Percentiles rank a stretch among this genome's conserved stretches.
phyloP scores from a whole-genome alignment of 2,329 filamentous ascomycete genomes.

The Lachnellula hyalina region DNA sequence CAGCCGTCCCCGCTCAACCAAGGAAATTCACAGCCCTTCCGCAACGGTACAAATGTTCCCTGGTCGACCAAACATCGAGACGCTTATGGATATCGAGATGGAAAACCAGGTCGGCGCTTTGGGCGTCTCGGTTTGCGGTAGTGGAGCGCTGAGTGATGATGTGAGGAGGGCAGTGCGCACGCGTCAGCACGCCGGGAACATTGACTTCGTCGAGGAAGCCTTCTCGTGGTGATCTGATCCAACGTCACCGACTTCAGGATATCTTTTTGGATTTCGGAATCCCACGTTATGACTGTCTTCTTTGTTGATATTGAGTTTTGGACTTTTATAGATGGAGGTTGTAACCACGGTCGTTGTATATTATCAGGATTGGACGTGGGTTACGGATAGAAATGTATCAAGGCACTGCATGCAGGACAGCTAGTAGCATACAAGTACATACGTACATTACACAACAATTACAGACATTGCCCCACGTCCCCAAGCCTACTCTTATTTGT shows the following conservation, averaged over 20 bases:
- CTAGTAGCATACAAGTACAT: background rate
- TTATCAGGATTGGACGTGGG: conserved; percentile 4
- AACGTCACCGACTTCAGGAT: no score
- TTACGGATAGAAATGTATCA: background rate
- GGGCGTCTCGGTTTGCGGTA: conserved; percentile 70
- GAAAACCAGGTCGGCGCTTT: conserved; percentile 69
- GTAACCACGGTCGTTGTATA: conserved; percentile 14
- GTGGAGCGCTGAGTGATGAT: conserved; percentile 69
- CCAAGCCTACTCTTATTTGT: no score
- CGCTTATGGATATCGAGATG: conserved; percentile 67
- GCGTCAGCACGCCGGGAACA: conserved; percentile 57
- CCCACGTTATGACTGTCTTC: background rate
- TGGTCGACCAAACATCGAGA: conserved; percentile 68
- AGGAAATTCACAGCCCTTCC: conserved; percentile 74
- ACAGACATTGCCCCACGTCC: no score
- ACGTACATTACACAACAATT: background rate
- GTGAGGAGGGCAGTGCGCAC: conserved; percentile 62
- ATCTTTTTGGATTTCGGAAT: background rate
- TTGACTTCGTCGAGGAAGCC: conserved; percentile 76
- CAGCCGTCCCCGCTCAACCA: conserved; percentile 66
- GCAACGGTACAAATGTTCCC: conserved; percentile 82
- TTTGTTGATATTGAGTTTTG: conserved; percentile 8
- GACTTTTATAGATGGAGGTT: conserved; percentile 1
- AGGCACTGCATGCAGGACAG: background rate
- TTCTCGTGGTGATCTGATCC: conserved; percentile 53